Conservation (phyloP, 805 yeast genomes). For the Candida pseudoglaebosa region DNA sequence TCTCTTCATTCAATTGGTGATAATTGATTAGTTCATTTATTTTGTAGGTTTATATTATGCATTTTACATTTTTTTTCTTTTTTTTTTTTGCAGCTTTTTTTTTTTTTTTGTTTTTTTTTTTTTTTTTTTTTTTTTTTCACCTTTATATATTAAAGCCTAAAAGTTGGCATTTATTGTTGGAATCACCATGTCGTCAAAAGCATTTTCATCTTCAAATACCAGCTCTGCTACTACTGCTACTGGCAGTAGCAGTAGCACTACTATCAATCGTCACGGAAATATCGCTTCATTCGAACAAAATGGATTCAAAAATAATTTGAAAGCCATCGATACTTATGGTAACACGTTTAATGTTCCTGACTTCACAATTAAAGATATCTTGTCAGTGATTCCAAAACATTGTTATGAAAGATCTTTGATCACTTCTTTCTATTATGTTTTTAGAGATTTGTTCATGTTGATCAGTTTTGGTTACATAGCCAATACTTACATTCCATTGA, state of each 20-base stretch:
- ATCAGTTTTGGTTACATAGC: slow-evolving; percentile 50
- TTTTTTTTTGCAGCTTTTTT: too few relatives aligned
- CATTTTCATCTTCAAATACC: slow-evolving; percentile 9
- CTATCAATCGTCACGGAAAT: slow-evolving; percentile 32
- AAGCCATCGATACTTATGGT: slow-evolving; percentile 59
- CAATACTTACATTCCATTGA: slow-evolving; percentile 18
- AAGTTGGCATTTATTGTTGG: background rate
- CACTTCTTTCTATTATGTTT: slow-evolving; percentile 59
- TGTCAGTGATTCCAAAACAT: slow-evolving; percentile 66
- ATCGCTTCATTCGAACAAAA: slow-evolving; percentile 29
- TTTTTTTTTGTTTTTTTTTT: too few relatives aligned
- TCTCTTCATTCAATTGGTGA: too few relatives aligned
- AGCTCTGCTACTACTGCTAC: too few relatives aligned
- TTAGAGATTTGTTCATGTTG: slow-evolving; percentile 56
- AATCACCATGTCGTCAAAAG: slow-evolving; percentile 1
- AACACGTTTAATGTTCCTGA: slow-evolving; percentile 70
- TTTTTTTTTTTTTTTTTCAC: slow-evolving; percentile 2
- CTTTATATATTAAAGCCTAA: background rate
- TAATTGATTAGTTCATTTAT: too few relatives aligned
- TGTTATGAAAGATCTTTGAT: slow-evolving; percentile 64
- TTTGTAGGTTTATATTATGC: too few relatives aligned
- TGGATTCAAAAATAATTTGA: slow-evolving; percentile 16
- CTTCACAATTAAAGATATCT: slow-evolving; percentile 69
- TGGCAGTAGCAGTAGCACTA: slow-evolving; percentile 13
- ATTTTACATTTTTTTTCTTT: too few relatives aligned